Evolutionary conservation across 805 yeast genomes (phyloP).

Genomic region (Gaillardinia entomophila): DNA sequence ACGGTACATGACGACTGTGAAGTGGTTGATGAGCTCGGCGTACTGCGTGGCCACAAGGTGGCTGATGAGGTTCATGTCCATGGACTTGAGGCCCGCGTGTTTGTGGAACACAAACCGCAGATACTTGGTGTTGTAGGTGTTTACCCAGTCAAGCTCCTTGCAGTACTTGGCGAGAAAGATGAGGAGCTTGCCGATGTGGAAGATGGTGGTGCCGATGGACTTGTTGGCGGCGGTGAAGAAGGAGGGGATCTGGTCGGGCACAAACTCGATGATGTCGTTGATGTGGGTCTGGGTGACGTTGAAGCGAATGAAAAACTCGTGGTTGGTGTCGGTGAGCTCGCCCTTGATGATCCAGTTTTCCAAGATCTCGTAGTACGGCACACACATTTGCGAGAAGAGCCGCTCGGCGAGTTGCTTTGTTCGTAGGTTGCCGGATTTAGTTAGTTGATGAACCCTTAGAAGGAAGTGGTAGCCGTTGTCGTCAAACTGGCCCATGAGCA

Average conservation of each 20-base stretch:
- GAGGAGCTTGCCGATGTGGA: constrained; percentile 67
- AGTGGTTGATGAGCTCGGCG: constrained; percentile 45
- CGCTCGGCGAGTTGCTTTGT: constrained; percentile 38
- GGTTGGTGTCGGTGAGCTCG: constrained; percentile 44
- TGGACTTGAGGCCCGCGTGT: constrained; percentile 26
- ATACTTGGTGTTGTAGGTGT: constrained; percentile 33
- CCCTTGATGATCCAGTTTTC: constrained; percentile 70
- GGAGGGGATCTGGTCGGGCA: constrained; percentile 35
- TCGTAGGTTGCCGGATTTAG: constrained; percentile 58
- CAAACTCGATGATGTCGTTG: constrained; percentile 27
- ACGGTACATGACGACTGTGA: constrained; percentile 42
- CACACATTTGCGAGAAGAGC: constrained; percentile 41
- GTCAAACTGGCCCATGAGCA: constrained; percentile 28
- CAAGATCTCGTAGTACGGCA: constrained; percentile 58
- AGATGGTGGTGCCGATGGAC: constrained; percentile 40
- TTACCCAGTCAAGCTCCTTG: constrained; percentile 62
- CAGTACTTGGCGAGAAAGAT: constrained; percentile 61
- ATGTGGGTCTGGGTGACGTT: constrained; percentile 22
- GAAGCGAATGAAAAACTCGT: constrained; percentile 58
- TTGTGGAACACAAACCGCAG: constrained; percentile 22
- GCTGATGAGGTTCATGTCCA: constrained; percentile 30
- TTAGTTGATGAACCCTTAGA: constrained; percentile 43
- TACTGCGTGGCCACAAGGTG: constrained; percentile 37
- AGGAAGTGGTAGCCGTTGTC: constrained; percentile 51
- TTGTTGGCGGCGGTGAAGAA: constrained; percentile 30